Percentiles rank a stretch among this genome's conserved stretches.
phyloP scores from a whole-genome alignment of 768 basidiomycete genomes.

The Phaeotremella skinneri region DNA sequence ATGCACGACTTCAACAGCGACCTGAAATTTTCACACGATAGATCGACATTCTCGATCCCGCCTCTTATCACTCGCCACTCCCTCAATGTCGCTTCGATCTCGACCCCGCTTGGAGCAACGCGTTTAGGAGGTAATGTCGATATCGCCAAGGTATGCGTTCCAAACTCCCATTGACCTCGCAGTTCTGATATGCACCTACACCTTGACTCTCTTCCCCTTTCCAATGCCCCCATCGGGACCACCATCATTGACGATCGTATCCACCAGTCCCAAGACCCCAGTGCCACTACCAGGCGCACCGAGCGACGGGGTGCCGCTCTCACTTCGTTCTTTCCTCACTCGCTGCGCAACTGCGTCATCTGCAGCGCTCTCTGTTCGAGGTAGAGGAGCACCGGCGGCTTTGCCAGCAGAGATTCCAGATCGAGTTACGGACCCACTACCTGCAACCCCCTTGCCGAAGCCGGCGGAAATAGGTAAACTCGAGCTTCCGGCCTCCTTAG shows the following conservation, averaged over 20 bases:
- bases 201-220: constrained; percentile 20
- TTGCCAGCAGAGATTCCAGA: constrained; percentile 2
- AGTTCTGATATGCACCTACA: background rate
- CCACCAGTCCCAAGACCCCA: constrained; percentile 2
- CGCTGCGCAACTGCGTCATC: background rate
- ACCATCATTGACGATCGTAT: constrained; percentile 1
- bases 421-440: background rate
- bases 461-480: constrained; percentile 16
- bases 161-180: background rate
- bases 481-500: background rate
- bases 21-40: too few species aligned
- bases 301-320: constrained; percentile 21
- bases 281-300: background rate
- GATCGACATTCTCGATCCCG: too few species aligned
- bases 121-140: background rate
- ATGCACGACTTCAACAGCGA: too few species aligned
- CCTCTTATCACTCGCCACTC: too few species aligned
- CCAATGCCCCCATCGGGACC: background rate
- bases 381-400: background rate
- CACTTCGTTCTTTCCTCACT: constrained; percentile 28
- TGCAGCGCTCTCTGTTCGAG: background rate
- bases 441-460: background rate
- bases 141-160: background rate
- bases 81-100: too few species aligned
- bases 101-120: too few species aligned